These are phyloP conservation scores for Camelina neglecta DNA, from an alignment of 345 rosid species.

Conservation along the genomic window DNA sequence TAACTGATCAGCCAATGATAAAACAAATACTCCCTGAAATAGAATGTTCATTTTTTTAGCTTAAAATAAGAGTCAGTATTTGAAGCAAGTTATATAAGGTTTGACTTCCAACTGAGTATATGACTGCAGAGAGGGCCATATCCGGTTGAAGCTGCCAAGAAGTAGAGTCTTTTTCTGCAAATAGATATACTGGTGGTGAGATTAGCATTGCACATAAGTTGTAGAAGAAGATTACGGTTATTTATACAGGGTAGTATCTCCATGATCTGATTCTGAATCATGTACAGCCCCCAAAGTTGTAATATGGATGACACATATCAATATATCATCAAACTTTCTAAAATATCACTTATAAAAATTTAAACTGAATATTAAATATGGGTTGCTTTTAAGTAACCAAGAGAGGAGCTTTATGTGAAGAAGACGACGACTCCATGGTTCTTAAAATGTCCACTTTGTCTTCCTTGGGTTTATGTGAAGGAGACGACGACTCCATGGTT, in stretches of 20 bases:
- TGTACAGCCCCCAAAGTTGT: background rate
- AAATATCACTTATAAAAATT: background rate
- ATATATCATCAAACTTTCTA: no score
- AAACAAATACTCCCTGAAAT: no score
- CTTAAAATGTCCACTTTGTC: constrained; percentile 41
- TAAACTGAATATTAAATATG: constrained; percentile 9
- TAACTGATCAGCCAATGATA: no score
- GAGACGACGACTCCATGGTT: constrained; percentile 30
- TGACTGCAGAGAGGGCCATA: no score
- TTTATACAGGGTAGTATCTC: background rate
- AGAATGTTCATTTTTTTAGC: no score
- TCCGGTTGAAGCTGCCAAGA: constrained; percentile 32
- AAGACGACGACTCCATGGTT: constrained; percentile 30
- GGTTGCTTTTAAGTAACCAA: constrained; percentile 48
- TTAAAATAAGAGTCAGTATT: no score
- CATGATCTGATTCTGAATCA: background rate
- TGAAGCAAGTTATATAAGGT: no score
- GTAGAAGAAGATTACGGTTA: background rate
- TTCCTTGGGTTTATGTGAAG: constrained; percentile 58
- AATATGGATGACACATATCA: no score
- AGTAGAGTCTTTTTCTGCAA: constrained; percentile 42
- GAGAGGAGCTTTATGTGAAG: constrained; percentile 57
- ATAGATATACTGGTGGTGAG: background rate
- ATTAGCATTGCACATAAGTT: no score
- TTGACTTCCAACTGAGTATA: no score